Percentiles rank a stretch among this genome's conserved stretches.
These are phyloP conservation scores for Penicillium sp. DNA, from an alignment of 2,329 filamentous ascomycete genomes.

Conservation along the genomic window DNA sequence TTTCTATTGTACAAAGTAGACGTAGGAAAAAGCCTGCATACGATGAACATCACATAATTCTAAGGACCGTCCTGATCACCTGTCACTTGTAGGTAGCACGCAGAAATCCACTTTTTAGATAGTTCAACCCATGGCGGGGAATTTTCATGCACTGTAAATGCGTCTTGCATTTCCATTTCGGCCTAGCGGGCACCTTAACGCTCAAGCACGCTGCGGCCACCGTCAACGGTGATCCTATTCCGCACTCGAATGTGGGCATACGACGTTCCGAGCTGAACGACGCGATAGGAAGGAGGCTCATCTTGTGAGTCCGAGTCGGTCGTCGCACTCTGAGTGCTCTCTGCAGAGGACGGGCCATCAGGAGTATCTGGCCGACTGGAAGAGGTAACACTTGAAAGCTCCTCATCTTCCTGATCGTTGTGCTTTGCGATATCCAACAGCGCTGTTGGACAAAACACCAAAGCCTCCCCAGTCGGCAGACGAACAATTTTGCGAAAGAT, in stretches of 20 bases:
- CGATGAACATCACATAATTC: neutral
- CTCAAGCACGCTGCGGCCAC: slow-evolving; percentile 3
- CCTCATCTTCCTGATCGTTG: neutral
- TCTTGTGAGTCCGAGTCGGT: neutral
- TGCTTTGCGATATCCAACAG: neutral
- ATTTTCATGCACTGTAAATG: neutral
- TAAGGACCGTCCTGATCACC: neutral
- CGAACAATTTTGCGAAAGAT: slow-evolving; percentile 1
- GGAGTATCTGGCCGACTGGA: neutral
- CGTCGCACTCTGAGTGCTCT: neutral
- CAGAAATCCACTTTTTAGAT: neutral
- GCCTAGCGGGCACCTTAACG: neutral
- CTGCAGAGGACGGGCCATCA: neutral
- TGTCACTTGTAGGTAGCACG: neutral
- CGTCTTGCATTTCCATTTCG: neutral
- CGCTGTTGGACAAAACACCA: slow-evolving; percentile 3
- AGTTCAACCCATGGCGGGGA: neutral
- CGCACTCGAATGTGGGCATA: slow-evolving; percentile 3
- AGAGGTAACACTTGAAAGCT: neutral
- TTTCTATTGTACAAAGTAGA: neutral
- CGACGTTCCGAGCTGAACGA: neutral
- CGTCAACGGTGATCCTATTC: slow-evolving; percentile 1
- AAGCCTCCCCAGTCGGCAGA: neutral
- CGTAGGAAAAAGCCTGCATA: neutral
- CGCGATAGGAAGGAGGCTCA: neutral